These are phyloP conservation scores for Backusella circina DNA, from an alignment of 192 early-diverging fungal species.

Conservation along the genomic window DNA sequence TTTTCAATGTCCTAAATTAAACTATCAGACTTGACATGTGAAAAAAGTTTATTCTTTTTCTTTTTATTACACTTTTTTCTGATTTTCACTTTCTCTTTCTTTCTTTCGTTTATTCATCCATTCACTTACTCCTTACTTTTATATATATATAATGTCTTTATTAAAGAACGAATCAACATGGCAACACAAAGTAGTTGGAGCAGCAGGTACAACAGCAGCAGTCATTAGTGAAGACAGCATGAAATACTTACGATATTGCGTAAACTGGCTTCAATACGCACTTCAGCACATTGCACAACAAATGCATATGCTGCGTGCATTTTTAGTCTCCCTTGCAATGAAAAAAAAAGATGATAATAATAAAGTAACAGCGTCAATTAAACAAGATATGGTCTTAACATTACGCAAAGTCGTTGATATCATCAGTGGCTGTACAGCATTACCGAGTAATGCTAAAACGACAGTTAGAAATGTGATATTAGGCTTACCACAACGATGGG, in stretches of 20 bases:
- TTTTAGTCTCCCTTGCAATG: constrained; percentile 48
- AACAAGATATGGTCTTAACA: constrained; percentile 81
- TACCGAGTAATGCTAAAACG: constrained; percentile 77
- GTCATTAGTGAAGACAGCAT: constrained; percentile 87
- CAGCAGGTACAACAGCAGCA: constrained; percentile 65
- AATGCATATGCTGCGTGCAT: constrained; percentile 56
- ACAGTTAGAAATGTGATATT: constrained; percentile 86
- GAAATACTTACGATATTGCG: constrained; percentile 82
- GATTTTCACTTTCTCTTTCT: not conserved
- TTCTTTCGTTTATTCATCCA: not conserved
- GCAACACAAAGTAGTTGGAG: constrained; percentile 59
- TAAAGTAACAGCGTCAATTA: constrained; percentile 49
- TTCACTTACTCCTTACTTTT: not conserved
- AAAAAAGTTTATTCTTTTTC: not conserved
- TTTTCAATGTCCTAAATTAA: not conserved
- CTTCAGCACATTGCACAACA: constrained; percentile 67
- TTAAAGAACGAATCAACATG: constrained; percentile 27
- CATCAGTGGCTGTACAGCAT: constrained; percentile 75
- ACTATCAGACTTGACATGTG: not conserved
- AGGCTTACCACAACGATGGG: constrained; percentile 76
- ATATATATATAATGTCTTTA: not conserved
- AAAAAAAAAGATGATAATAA: not conserved
- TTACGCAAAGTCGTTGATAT: constrained; percentile 85
- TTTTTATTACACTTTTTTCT: not conserved
- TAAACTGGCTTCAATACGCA: constrained; percentile 85